Base-by-base conservation (phyloP, 75 land plant species). In the Sequoiadendron giganteum region DNA sequence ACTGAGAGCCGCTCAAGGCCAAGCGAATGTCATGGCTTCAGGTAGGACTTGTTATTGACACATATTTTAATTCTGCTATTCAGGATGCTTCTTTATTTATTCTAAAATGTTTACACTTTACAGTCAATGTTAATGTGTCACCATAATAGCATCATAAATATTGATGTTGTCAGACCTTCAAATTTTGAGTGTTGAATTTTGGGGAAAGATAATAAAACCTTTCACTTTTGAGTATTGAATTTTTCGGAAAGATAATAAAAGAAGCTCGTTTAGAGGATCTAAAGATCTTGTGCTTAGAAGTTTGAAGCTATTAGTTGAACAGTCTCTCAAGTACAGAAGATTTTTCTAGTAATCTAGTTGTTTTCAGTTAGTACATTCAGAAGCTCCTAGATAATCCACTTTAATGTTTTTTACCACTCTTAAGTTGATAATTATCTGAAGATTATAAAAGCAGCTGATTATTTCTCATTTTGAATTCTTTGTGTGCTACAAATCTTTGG, bases 11-110 rank as follows among this genome's bases (percentile, higher is more conserved):
- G 98, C 21, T 85, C 92, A 19, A 91, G 96, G 88, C 85, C 93
- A 58, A 92, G 88, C 88, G 93, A 93, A 87, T 87, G 93, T 32
- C 97, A 96, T 89, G 92, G 96, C 8, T 94, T 93, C 86, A 97
- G 99, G 99, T 96, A 89, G 61, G 90, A 10, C 40, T 84, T 78
- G 85, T 88, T 81, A 39, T 40, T 3, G 10, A 79, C 40, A 79
- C 40, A n/a, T n/a, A 79, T 32, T 79, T 39, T 79, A 21, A 21
- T 79, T 79, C 43, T 79, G 18, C 19, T 40, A 39, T 79, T 40
- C 82, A 79, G 10, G 25, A 77, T 77, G 42, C 80, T 77, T 79
- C 47, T 8, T 79, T 79, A 40, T 79, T 39, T 42, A 3, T 79
- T 79, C 42, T 38, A 36, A 16, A 42, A 39, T 79, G n/a, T n/a